Evolutionary conservation across 257 asterid species (phyloP).

Genomic region (Jacaranda copaia): DNA sequence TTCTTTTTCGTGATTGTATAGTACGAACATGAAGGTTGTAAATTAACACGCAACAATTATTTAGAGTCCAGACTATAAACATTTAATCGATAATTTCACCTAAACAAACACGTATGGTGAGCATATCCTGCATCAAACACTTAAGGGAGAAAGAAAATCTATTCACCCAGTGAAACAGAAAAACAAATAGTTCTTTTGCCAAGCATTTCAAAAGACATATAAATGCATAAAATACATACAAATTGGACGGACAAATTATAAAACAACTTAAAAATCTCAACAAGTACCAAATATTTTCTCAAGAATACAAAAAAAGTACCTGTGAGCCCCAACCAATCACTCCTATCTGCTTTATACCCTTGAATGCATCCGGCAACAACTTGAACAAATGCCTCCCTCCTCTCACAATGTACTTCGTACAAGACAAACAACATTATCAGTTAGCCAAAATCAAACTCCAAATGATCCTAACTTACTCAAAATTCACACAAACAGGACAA

Average conservation of each 20-base stretch:
- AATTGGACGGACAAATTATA: too few species aligned
- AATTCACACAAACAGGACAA: too few species aligned
- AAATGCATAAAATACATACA: not conserved
- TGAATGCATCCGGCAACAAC: slow-evolving; percentile 86
- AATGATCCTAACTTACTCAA: too few species aligned
- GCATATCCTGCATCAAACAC: too few species aligned
- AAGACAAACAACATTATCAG: slow-evolving; percentile 28
- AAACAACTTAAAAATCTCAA: not conserved
- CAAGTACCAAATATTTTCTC: not conserved
- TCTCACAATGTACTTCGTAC: slow-evolving; percentile 81
- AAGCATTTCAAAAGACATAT: too few species aligned
- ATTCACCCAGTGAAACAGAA: too few species aligned
- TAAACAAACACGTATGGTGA: too few species aligned
- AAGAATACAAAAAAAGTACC: slow-evolving; percentile 45
- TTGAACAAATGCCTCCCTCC: slow-evolving; percentile 96
- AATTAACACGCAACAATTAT: not conserved
- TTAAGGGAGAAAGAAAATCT: too few species aligned
- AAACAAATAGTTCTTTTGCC: too few species aligned
- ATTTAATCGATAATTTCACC: not conserved
- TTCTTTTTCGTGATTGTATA: not conserved
- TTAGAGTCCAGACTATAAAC: not conserved
- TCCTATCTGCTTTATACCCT: slow-evolving; percentile 97
- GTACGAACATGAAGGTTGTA: not conserved
- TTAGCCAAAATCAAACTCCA: too few species aligned
- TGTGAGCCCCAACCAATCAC: slow-evolving; percentile 99